Evolutionary conservation across 148 eudicot genomes (phyloP), one percentile per base, ranked within the genome.

Genomic region (Oxyria digyna): DNA sequence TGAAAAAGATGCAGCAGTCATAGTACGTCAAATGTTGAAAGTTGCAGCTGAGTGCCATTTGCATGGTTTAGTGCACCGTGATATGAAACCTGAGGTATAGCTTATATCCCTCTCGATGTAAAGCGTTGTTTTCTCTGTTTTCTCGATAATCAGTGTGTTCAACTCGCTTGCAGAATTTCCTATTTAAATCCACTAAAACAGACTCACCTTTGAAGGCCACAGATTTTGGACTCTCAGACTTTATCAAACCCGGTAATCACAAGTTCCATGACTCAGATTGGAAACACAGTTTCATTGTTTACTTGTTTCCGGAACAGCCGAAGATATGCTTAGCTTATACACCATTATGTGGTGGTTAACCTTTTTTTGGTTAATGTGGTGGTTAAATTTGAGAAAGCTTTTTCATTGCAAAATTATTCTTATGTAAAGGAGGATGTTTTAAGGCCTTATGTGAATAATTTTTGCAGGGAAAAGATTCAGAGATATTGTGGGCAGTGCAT

Each of bases 21-120:
- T 93, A 62, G 98, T 93, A 38, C 82, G 98, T 71, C 98, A 93
- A 76, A 93, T 93, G 98, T 91, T 93, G 68, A 93, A 83, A 81
- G 98, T 93, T 75, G 98, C 98, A 76, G 98, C 96, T 17, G 87
- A 93, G 80, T 93, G 98, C 79, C 98, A 93, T 84, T 83, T 93
- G 77, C 91, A 86, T 73, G 98, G 98, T 71, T 75, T 93, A 78
- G 98, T 93, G 63, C 98, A 93, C 78, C 98, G 98, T 68, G 98
- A 93, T 76, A 86, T 93, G 98, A 93, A 93, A 75, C 98, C 98
- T 46, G 98, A 93, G 96, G 98, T 93, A 79, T 50, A 50, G 26
- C 11, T 9, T 21, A 24, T 24, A 26, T 24, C 62, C 62, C 32
- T 54, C 31, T 37, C 41, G 50, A 46, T 29, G 29, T 17, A 5